Conservation (phyloP, 2,329 filamentous ascomycete species). For the Xylariaceae sp. region DNA sequence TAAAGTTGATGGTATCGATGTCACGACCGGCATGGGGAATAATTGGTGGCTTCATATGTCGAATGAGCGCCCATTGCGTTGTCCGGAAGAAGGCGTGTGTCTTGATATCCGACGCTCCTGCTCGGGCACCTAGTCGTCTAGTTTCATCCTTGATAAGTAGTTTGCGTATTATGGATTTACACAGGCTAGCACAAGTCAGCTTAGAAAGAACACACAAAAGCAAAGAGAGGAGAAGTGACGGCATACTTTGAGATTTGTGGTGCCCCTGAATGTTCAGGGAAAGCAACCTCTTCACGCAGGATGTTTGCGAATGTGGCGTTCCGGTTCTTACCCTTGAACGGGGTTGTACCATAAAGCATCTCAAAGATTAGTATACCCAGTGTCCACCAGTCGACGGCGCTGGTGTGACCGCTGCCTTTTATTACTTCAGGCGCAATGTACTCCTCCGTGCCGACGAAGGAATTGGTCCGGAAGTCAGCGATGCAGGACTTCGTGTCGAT, state of each 20-base stretch:
- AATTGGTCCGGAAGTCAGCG: slow-evolving; percentile 95
- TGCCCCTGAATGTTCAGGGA: slow-evolving; percentile 79
- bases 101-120: slow-evolving; percentile 95
- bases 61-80: slow-evolving; percentile 93
- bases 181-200: slow-evolving; percentile 56
- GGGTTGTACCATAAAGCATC: slow-evolving; percentile 97
- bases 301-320: slow-evolving; percentile 99
- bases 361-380: slow-evolving; percentile 95
- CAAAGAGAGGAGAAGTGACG: neutral
- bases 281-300: slow-evolving; percentile 87
- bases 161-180: slow-evolving; percentile 94
- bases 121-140: slow-evolving; percentile 83
- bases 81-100: slow-evolving; percentile 91
- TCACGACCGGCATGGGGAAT: slow-evolving; percentile 85
- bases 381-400: slow-evolving; percentile 99
- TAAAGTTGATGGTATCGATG: slow-evolving; percentile 93
- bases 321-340: slow-evolving; percentile 98
- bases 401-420: slow-evolving; percentile 96
- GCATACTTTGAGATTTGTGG: slow-evolving; percentile 90
- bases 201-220: neutral
- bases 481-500: slow-evolving; percentile 99
- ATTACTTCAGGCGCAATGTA: slow-evolving; percentile 99
- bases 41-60: slow-evolving; percentile 97
- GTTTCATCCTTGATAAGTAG: slow-evolving; percentile 97
- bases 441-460: slow-evolving; percentile 96